These are phyloP conservation scores for Furcasterigmium sp. DNA, from an alignment of 2,329 filamentous ascomycete species.

Conservation along the genomic window DNA sequence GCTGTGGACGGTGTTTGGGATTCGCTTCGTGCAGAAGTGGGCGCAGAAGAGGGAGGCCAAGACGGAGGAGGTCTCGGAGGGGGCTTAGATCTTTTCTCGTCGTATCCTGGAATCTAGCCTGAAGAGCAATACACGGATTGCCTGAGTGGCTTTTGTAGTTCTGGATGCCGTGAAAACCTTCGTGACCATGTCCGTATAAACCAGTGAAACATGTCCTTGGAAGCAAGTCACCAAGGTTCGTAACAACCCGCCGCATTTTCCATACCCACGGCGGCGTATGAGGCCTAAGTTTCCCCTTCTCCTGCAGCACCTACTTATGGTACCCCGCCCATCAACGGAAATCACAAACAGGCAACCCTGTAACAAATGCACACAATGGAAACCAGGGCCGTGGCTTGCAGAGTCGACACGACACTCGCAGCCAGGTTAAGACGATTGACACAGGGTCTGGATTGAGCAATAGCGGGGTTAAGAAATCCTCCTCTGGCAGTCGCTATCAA, in stretches of 20 bases:
- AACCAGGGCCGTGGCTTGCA: no score
- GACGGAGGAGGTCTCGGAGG: not conserved
- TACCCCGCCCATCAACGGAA: no score
- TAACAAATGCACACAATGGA: no score
- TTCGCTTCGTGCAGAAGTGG: constrained; percentile 19
- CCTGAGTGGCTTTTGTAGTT: not conserved
- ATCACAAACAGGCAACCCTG: no score
- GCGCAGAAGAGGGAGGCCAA: constrained; percentile 5
- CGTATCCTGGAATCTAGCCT: not conserved
- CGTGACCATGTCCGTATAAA: not conserved
- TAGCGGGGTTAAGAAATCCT: no score
- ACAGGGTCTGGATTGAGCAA: no score
- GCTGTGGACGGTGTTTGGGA: constrained; percentile 24
- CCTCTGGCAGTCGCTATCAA: no score
- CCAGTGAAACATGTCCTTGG: not conserved
- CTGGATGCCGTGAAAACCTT: not conserved
- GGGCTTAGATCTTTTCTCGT: constrained; percentile 1
- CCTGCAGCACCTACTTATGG: no score
- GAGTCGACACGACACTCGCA: no score
- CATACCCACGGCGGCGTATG: not conserved
- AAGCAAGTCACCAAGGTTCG: not conserved
- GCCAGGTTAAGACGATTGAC: no score
- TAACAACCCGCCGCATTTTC: not conserved
- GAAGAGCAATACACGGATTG: not conserved
- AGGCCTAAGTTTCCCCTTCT: no score